A percentile compares a stretch with the other conserved stretches of the same genome.
phyloP scores from a whole-genome alignment of 2,329 filamentous ascomycete species.

The Passalora sequoiae region DNA sequence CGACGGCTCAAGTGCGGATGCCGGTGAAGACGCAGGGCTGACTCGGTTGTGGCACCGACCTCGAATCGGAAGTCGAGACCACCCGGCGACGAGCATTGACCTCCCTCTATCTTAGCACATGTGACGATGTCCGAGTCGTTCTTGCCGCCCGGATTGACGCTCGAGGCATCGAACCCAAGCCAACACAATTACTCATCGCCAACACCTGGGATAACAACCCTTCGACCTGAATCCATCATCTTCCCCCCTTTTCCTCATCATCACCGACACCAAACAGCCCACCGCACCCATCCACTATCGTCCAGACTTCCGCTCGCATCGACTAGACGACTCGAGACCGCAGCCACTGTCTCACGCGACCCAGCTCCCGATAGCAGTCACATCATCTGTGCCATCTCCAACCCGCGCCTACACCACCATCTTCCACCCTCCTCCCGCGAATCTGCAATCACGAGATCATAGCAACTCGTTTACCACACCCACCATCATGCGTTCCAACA shows the following conservation, averaged over 20 bases:
- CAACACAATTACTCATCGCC: not conserved
- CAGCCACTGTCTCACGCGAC: conserved; percentile 2
- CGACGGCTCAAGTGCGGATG: not conserved
- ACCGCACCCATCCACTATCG: not conserved
- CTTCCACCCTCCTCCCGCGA: not conserved
- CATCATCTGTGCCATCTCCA: not conserved
- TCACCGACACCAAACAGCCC: not conserved
- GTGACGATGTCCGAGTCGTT: not conserved
- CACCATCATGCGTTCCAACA: conserved; percentile 39
- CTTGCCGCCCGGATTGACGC: not conserved
- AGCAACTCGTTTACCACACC: no score
- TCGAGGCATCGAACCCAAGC: not conserved
- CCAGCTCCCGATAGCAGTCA: not conserved
- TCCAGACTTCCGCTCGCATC: not conserved
- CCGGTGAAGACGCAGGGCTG: not conserved
- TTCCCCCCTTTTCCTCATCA: not conserved
- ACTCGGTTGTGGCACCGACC: not conserved
- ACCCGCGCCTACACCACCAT: not conserved
- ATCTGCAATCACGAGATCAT: no score
- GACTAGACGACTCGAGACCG: not conserved
- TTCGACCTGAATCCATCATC: not conserved
- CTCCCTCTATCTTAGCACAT: not conserved
- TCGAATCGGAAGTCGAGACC: not conserved
- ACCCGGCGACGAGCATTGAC: not conserved
- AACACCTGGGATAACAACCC: not conserved